Conservation (phyloP, 2,329 filamentous ascomycete species). For the Alternaria conjuncta region DNA sequence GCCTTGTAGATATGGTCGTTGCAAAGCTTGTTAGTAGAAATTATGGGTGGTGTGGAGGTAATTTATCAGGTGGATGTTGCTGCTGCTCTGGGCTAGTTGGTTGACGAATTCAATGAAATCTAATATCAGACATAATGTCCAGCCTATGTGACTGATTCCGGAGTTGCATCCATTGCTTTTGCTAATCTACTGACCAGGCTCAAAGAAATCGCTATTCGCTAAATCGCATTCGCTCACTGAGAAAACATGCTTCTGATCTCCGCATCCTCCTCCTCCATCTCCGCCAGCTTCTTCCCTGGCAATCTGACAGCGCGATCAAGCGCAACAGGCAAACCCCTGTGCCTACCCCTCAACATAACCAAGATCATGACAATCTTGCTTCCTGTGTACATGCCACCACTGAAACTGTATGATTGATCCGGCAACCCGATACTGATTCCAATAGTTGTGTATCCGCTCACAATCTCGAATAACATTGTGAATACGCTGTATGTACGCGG, state of each 20-base stretch:
- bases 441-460: conserved; percentile 30
- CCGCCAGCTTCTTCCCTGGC: conserved; percentile 24
- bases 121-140: not conserved
- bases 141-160: not conserved
- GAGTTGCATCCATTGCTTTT: not conserved
- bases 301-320: conserved; percentile 29
- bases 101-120: not conserved
- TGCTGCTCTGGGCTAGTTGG: not conserved
- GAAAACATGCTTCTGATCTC: conserved; percentile 27
- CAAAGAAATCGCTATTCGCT: not conserved
- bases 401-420: conserved; percentile 29
- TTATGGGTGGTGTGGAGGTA: not conserved
- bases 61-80: not conserved
- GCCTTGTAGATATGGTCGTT: not conserved
- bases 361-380: conserved; percentile 30
- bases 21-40: not conserved
- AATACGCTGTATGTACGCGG: conserved; percentile 30
- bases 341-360: conserved; percentile 26
- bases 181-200: no score
- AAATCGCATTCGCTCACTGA: conserved; percentile 1
- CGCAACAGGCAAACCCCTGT: conserved; percentile 28
- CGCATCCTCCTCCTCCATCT: conserved; percentile 29
- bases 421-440: conserved; percentile 29
- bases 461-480: conserved; percentile 29
- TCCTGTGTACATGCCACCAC: conserved; percentile 28